Evolutionary conservation across 306 rosid species (phyloP).

Genomic region (Hippophae tibetana): DNA sequence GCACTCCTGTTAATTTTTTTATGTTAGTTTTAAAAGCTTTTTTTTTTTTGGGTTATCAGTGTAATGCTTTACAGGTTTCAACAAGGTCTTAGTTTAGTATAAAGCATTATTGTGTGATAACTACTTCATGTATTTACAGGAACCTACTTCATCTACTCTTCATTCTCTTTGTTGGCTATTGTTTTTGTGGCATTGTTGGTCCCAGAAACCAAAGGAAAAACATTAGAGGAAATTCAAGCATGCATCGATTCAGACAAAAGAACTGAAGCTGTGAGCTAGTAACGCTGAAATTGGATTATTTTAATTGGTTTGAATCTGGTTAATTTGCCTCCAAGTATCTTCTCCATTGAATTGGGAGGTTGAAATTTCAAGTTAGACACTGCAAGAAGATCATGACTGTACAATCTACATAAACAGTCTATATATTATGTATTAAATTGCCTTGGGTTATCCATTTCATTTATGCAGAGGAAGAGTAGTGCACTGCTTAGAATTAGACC

Average conservation of each 20-base stretch:
- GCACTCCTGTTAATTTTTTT: too few species aligned
- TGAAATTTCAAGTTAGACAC: constrained; percentile 1
- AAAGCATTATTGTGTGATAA: background rate
- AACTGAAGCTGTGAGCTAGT: constrained; percentile 6
- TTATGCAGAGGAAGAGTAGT: too few species aligned
- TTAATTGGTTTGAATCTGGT: background rate
- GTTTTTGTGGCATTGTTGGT: constrained; percentile 61
- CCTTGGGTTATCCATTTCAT: background rate
- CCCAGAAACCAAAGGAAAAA: constrained; percentile 93
- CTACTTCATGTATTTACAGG: constrained; percentile 30
- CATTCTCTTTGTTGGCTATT: constrained; percentile 51
- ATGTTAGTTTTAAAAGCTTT: too few species aligned
- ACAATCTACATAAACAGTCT: background rate
- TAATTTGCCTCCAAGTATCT: background rate
- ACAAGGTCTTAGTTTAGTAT: background rate
- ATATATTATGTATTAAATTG: background rate
- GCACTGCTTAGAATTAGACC: too few species aligned
- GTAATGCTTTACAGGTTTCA: too few species aligned
- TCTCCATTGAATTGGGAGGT: constrained; percentile 5
- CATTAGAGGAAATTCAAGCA: constrained; percentile 78
- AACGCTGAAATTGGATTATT: background rate
- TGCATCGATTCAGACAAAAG: constrained; percentile 34
- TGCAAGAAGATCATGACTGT: background rate
- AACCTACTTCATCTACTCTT: constrained; percentile 60
- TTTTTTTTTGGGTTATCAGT: too few species aligned